Conservation (phyloP, 805 yeast genomes). For the Debaryomyces prosopidis region DNA sequence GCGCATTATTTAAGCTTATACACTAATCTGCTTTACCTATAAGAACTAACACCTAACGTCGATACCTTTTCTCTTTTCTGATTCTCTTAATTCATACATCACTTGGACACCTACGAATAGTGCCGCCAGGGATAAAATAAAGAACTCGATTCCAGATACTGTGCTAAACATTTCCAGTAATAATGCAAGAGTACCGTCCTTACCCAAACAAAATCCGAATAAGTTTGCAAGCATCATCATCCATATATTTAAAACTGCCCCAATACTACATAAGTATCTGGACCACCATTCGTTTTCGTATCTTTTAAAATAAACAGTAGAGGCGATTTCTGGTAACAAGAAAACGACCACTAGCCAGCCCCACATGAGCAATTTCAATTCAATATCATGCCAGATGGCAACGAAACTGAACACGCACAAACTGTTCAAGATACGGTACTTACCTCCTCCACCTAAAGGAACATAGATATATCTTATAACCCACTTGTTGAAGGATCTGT, state of each 20-base stretch:
- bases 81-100: conserved; percentile 90
- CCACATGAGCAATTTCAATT: conserved; percentile 84
- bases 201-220: conserved; percentile 91
- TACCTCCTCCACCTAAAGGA: conserved; percentile 83
- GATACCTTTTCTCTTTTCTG: conserved; percentile 81
- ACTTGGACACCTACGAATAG: conserved; percentile 85
- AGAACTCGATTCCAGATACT: conserved; percentile 62
- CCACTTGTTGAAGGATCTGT: conserved; percentile 90
- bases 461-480: conserved; percentile 83
- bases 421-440: conserved; percentile 69
- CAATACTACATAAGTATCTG: conserved; percentile 79
- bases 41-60: conserved; percentile 65
- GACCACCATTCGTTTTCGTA: conserved; percentile 61
- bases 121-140: conserved; percentile 58
- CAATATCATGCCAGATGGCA: conserved; percentile 98
- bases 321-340: conserved; percentile 79
- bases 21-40: neutral
- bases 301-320: conserved; percentile 45
- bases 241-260: conserved; percentile 91
- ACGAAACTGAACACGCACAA: conserved; percentile 90
- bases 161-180: conserved; percentile 74
- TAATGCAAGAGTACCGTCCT: conserved; percentile 74
- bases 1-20: neutral
- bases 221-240: conserved; percentile 97
- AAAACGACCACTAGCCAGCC: conserved; percentile 93